Base-by-base conservation (phyloP, 768 basidiomycete species). In the Coprinopsis strossmayeri region DNA sequence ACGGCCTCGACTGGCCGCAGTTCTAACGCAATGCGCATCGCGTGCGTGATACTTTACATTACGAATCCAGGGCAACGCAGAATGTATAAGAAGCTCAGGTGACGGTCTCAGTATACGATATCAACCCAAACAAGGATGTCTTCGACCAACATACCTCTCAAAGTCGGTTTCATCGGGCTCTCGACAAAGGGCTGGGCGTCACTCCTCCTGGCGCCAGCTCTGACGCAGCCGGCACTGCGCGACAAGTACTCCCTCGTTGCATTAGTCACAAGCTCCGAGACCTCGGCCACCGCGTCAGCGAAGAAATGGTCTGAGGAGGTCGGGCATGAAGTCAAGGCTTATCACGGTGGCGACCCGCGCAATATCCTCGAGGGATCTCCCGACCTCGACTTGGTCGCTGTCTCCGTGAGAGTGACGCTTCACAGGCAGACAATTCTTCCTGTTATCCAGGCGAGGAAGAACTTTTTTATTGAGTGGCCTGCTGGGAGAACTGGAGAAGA, bases 381-480 rank as follows among this genome's bases (percentile, higher is more conserved):
- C 1, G 62, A 68, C n/a, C 61, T 71, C 20, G 69, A 68, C 46
- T 49, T 70, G 27, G 63, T 71, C 30, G 64, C 58, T 1, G 61
- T 69, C 2, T 24, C 63, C n/a, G 65, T 70, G 35, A 63, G 59
- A 45, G 53, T 61, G 10, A 51, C 55, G 15, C 17, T 44, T 2
- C 69, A 70, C 54, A 59, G 54, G 26, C 56, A 54, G 1, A 54
- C 61, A 0, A 52, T 60, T 18, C 17, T 58, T 24, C 61, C 65
- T 12, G 62, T 57, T 10, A 62, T 71, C 34, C 59, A 59, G 23
- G 65, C 64, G 15, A 66, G 66, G 10, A 72, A 72, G 52, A 52
- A 63, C 28, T 46, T 69, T 32, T 70, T 70, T 49, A 45, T 70
- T 9, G 69, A 71, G 52, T 71, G 69, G 68, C 68, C 69, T 4